Base-by-base conservation (phyloP, 2,329 filamentous ascomycete species). In the Fusarium sp. region DNA sequence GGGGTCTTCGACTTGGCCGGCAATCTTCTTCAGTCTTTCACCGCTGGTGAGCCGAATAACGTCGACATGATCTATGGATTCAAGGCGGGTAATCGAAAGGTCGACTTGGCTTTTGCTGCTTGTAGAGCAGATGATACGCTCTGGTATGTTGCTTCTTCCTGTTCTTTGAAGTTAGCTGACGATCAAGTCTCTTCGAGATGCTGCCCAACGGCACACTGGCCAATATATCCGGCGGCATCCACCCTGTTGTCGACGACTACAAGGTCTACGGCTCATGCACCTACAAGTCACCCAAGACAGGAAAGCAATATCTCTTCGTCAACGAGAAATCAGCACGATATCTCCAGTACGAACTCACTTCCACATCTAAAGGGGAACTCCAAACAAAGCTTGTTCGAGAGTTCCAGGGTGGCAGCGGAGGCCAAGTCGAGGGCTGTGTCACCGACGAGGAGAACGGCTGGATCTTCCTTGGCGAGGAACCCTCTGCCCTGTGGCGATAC, bases 361-460 rank as follows among this genome's bases (percentile, higher is more conserved):
- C 84, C 0, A 80, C 80, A 9, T 36, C 78, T 7, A 78, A 85
- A 35, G 83, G 83, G 11, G 82, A 82, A 2, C 81, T 88, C 3
- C 75, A 83, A 36, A 86, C 85, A 0, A 81, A 78, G 0, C 82
- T 89, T 3, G 85, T 88, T 5, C 83, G 86, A n/a, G 82, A 84
- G 41, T 89, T 89, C 56, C 83, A 80, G 5, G 86, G 83, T 2
- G 87, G 87, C 7, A 84, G 83, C 6, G 86, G 86, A 6, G 85
- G 86, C 6, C 86, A 89, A 68, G 86, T 87, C 2, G 87, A 89
- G 75, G 87, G 87, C 8, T 89, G 87, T 55, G 87, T 88, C 0
- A 77, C 83, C 1, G 87, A 89, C 60, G 85, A 88, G 28, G 83
- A 83, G 20, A 86, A 87, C 61, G 85, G 85, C 10, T 86, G 82